Conservation (phyloP, 441 rosid species). For the Gossypium davidsonii region DNA sequence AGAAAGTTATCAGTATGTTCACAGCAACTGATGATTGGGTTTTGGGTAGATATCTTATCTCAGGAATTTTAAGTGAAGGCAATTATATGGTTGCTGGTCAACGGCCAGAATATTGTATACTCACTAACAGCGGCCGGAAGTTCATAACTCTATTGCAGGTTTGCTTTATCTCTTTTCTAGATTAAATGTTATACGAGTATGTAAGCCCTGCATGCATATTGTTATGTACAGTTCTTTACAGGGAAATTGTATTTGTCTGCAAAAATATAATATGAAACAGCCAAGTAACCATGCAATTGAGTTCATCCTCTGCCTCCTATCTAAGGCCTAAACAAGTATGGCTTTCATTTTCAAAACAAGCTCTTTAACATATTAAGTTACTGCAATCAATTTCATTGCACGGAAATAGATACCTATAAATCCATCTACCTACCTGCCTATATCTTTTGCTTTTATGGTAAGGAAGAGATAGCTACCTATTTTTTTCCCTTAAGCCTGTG, state of each 20-base stretch:
- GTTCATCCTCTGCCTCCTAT: not conserved
- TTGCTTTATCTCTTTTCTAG: slow-evolving; percentile 7
- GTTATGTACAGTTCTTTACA: not conserved
- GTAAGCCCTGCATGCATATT: not conserved
- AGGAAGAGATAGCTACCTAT: not conserved
- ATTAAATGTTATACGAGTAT: not conserved
- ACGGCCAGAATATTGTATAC: slow-evolving; percentile 44
- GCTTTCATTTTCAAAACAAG: not conserved
- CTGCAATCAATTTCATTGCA: slow-evolving; percentile 2
- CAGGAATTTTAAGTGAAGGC: slow-evolving; percentile 38
- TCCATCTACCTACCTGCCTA: not conserved
- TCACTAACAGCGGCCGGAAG: slow-evolving; percentile 57
- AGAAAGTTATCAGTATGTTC: slow-evolving; percentile 48
- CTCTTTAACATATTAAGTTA: not conserved
- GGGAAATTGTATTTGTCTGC: not conserved
- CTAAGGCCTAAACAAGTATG: not conserved
- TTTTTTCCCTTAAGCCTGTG: not conserved
- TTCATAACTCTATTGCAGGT: slow-evolving; percentile 58
- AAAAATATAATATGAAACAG: not conserved
- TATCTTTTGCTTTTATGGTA: not conserved
- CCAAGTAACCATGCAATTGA: not conserved
- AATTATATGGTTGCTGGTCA: slow-evolving; percentile 30
- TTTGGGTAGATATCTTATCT: slow-evolving; percentile 46
- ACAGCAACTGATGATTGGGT: slow-evolving; percentile 51
- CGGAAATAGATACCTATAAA: not conserved